These are phyloP conservation scores for Rhizopogon vinicolor DNA, from an alignment of 768 basidiomycete genomes.

Conservation along the genomic window DNA sequence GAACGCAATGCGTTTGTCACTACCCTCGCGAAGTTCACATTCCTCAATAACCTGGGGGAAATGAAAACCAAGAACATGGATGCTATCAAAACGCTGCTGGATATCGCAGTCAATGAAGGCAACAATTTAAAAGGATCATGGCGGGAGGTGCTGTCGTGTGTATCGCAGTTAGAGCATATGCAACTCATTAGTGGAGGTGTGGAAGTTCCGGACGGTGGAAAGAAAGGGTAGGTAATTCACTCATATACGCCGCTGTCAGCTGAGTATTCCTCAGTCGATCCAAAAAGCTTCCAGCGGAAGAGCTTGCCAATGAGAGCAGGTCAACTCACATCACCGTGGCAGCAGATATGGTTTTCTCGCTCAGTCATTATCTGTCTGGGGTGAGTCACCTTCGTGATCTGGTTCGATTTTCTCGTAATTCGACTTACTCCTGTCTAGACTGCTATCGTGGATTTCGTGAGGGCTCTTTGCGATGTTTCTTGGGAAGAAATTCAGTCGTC, in stretches of 20 bases:
- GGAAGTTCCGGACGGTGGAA: constrained; percentile 73
- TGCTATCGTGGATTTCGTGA: constrained; percentile 97
- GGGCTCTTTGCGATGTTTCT: constrained; percentile 92
- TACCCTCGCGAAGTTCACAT: constrained; percentile 94
- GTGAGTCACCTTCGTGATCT: constrained; percentile 43
- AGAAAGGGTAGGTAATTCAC: constrained; percentile 63
- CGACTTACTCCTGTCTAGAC: constrained; percentile 42
- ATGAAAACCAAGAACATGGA: constrained; percentile 99
- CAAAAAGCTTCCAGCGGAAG: constrained; percentile 78
- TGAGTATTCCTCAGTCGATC: constrained; percentile 26
- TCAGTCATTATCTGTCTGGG: constrained; percentile 91
- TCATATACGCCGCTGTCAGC: not conserved
- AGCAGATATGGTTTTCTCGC: constrained; percentile 98
- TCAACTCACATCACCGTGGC: constrained; percentile 98
- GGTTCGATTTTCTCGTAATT: not conserved
- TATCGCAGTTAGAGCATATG: constrained; percentile 98
- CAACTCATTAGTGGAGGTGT: constrained; percentile 91
- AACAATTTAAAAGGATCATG: constrained; percentile 94
- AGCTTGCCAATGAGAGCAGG: constrained; percentile 92
- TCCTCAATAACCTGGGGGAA: constrained; percentile 95
- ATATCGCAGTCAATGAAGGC: constrained; percentile 95
- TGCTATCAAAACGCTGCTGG: constrained; percentile 92
- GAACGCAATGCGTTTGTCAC: constrained; percentile 99
- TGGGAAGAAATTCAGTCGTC: constrained; percentile 99
- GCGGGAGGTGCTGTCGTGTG: constrained; percentile 95